A percentile compares a stretch with the other conserved stretches of the same genome.
Evolutionary conservation across 345 rosid species (phyloP).

Genomic region (Physaria fendleri): DNA sequence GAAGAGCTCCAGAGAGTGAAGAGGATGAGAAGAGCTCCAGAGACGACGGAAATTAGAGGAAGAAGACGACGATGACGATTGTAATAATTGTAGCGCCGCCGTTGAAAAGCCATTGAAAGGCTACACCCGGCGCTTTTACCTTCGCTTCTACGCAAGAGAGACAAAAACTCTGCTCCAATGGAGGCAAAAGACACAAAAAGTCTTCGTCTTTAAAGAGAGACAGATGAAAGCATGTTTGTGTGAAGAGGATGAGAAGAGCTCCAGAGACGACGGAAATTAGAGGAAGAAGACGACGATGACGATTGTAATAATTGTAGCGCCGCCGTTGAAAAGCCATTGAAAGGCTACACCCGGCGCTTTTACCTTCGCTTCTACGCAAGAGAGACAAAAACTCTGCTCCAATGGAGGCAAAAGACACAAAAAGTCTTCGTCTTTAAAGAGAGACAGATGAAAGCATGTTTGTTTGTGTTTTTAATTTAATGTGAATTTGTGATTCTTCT

Average conservation of each 20-base stretch:
- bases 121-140: slow-evolving; percentile 21
- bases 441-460: not conserved
- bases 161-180: slow-evolving; percentile 1
- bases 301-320: slow-evolving; percentile 48
- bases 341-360: slow-evolving; percentile 24
- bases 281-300: slow-evolving; percentile 48
- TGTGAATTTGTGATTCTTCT: not conserved
- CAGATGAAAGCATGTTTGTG: slow-evolving; percentile 9
- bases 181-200: slow-evolving; percentile 11
- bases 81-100: slow-evolving; percentile 61
- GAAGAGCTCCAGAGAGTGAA: slow-evolving; percentile 58
- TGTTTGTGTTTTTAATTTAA: slow-evolving; percentile 26
- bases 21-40: slow-evolving; percentile 54
- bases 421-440: slow-evolving; percentile 8
- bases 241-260: slow-evolving; percentile 56
- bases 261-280: slow-evolving; percentile 44
- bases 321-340: slow-evolving; percentile 69
- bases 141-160: slow-evolving; percentile 3
- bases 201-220: not conserved
- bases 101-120: slow-evolving; percentile 50
- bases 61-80: slow-evolving; percentile 48
- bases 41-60: slow-evolving; percentile 44
- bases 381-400: not conserved
- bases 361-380: not conserved
- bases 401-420: slow-evolving; percentile 11